Conservation (phyloP, 1,284 basidiomycete genomes). For the Heterobasidion parviporum region DNA sequence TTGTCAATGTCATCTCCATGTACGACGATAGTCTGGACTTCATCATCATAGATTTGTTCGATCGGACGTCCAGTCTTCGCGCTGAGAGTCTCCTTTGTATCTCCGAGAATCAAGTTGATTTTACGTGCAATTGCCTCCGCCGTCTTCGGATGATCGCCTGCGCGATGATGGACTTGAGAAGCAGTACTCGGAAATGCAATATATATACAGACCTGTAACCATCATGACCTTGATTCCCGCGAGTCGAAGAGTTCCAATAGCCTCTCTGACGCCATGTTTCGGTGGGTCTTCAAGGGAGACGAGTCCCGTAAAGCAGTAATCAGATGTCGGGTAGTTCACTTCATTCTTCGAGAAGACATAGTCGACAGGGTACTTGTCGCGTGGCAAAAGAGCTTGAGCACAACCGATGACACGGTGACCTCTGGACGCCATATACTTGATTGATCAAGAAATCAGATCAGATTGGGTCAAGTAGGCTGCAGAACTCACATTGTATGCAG, state of each 20-base stretch:
- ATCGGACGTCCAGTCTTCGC: constrained; percentile 44
- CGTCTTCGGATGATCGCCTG: constrained; percentile 61
- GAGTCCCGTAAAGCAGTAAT: constrained; percentile 56
- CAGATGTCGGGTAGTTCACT: constrained; percentile 40
- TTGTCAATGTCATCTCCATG: constrained; percentile 59
- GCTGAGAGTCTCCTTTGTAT: constrained; percentile 52
- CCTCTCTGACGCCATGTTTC: constrained; percentile 63
- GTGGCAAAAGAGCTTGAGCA: constrained; percentile 47
- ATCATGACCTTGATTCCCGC: constrained; percentile 71
- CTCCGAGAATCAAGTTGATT: constrained; percentile 56
- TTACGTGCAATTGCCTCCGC: constrained; percentile 64
- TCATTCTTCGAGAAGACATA: constrained; percentile 49
- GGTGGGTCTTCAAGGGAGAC: constrained; percentile 64
- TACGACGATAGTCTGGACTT: constrained; percentile 54
- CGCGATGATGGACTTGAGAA: neutral
- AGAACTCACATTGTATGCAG: constrained; percentile 46
- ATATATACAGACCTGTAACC: constrained; percentile 43
- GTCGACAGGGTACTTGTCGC: constrained; percentile 34
- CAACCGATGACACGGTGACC: constrained; percentile 66
- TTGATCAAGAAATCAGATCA: neutral
- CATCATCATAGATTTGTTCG: constrained; percentile 59
- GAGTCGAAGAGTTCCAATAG: constrained; percentile 56
- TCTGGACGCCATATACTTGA: constrained; percentile 63
- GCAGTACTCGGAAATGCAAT: neutral
- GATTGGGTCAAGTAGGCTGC: neutral